Conservation (phyloP, 108 stramenopile species). For the Skeletonema marinoi region DNA sequence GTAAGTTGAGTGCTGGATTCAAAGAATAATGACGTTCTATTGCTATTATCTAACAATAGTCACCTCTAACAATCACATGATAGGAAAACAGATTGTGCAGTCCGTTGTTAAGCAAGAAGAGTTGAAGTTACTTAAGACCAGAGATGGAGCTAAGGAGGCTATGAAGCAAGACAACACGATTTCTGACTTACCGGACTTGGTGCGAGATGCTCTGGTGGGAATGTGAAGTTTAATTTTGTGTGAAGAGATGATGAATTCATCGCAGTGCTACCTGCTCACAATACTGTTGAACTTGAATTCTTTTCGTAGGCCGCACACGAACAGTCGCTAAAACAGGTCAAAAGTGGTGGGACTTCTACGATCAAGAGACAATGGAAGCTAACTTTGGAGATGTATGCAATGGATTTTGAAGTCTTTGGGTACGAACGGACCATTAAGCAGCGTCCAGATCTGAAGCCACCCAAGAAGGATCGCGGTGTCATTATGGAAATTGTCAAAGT, state of each 20-base stretch:
- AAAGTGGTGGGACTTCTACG: slow-evolving; percentile 61
- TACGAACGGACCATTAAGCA: slow-evolving; percentile 43
- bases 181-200: slow-evolving; percentile 44
- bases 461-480: slow-evolving; percentile 15
- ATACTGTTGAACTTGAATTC: not conserved
- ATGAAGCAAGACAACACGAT: slow-evolving; percentile 17
- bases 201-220: slow-evolving; percentile 50
- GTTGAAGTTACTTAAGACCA: slow-evolving; percentile 54
- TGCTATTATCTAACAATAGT: not conserved
- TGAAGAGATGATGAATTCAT: not conserved
- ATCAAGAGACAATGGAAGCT: slow-evolving; percentile 67
- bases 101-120: slow-evolving; percentile 67
- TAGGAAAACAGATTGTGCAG: slow-evolving; percentile 47
- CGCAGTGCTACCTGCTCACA: not conserved
- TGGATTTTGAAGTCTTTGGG: slow-evolving; percentile 63
- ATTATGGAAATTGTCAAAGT: not conserved
- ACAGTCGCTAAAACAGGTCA: slow-evolving; percentile 41
- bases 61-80: not conserved
- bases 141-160: slow-evolving; percentile 33
- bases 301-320: slow-evolving; percentile 22
- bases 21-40: not conserved
- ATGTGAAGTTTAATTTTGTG: slow-evolving; percentile 2
- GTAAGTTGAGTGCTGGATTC: slow-evolving; percentile 7
- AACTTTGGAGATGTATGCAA: slow-evolving; percentile 62
- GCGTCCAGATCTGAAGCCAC: slow-evolving; percentile 51